Evolutionary conservation across 306 rosid species (phyloP).

Genomic region (Pyrus betulifolia): DNA sequence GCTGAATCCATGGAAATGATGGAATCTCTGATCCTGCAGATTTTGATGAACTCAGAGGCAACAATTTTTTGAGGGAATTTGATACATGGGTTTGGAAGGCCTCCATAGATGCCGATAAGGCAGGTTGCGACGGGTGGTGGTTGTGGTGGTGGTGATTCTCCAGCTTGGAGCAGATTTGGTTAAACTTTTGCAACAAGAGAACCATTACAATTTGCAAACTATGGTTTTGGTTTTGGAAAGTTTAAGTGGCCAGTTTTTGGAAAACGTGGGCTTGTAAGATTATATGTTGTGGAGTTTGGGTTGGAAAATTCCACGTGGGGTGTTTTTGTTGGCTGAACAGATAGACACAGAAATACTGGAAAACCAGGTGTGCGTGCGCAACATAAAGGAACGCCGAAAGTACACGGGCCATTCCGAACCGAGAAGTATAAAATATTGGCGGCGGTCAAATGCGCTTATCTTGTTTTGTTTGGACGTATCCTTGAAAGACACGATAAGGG

Average conservation of each 20-base stretch:
- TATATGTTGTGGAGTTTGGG: background rate
- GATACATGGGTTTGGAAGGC: conserved; percentile 41
- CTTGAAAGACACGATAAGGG: background rate
- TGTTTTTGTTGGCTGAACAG: background rate
- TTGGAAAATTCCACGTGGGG: background rate
- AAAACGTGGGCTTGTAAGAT: background rate
- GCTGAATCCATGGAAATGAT: conserved; percentile 44
- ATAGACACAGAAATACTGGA: background rate
- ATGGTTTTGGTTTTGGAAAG: background rate
- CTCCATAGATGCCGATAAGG: conserved; percentile 27
- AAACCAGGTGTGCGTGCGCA: background rate
- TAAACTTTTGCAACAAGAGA: conserved; percentile 34
- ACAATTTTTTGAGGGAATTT: conserved; percentile 20
- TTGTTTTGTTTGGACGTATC: background rate
- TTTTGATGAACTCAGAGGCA: conserved; percentile 11
- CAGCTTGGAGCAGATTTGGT: conserved; percentile 47
- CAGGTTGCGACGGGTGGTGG: conserved; percentile 3
- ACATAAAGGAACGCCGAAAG: no score
- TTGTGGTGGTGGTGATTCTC: conserved; percentile 27
- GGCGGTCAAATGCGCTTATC: conserved; percentile 8
- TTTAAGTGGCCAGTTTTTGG: background rate
- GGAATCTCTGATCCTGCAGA: conserved; percentile 15
- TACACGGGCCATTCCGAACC: background rate
- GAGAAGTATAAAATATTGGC: background rate
- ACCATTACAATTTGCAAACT: conserved; percentile 22